phyloP scores from a whole-genome alignment of 2,329 filamentous ascomycete genomes.

The Calycina marina region DNA sequence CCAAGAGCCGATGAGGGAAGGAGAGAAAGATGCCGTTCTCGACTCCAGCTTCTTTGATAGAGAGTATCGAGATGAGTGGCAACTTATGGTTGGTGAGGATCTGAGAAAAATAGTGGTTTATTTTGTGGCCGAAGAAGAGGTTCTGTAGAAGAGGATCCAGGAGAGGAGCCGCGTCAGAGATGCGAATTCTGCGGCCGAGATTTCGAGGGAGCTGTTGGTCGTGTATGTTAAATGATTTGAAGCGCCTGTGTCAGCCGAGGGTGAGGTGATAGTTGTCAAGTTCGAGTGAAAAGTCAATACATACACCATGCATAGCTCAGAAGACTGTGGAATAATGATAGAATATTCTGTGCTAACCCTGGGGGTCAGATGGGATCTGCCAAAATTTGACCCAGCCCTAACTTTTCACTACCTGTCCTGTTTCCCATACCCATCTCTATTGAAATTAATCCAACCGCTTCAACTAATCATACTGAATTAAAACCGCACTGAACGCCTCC shows the following conservation, averaged over 20 bases:
- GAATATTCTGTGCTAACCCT: too few species aligned
- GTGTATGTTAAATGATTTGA: conserved; percentile 1
- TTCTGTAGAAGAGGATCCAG: conserved; percentile 1
- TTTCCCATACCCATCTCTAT: too few species aligned
- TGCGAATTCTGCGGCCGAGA: background rate
- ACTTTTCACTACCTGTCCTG: too few species aligned
- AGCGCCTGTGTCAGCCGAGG: background rate
- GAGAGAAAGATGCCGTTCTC: background rate
- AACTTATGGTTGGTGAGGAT: background rate
- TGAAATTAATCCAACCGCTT: too few species aligned
- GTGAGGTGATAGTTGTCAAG: background rate
- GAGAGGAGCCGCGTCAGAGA: background rate
- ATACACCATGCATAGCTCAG: too few species aligned
- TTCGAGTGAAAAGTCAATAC: too few species aligned
- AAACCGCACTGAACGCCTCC: too few species aligned
- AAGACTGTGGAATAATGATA: too few species aligned
- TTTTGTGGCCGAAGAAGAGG: background rate
- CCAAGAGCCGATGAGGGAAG: background rate
- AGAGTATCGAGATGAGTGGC: background rate
- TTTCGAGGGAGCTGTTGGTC: background rate
- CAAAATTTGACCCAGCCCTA: too few species aligned
- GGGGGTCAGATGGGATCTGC: too few species aligned
- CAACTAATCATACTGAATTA: too few species aligned
- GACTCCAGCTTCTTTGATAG: background rate
- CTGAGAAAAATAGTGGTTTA: background rate